Conservation (phyloP, 2,329 filamentous ascomycete species). For the Grosmannia huntii region DNA sequence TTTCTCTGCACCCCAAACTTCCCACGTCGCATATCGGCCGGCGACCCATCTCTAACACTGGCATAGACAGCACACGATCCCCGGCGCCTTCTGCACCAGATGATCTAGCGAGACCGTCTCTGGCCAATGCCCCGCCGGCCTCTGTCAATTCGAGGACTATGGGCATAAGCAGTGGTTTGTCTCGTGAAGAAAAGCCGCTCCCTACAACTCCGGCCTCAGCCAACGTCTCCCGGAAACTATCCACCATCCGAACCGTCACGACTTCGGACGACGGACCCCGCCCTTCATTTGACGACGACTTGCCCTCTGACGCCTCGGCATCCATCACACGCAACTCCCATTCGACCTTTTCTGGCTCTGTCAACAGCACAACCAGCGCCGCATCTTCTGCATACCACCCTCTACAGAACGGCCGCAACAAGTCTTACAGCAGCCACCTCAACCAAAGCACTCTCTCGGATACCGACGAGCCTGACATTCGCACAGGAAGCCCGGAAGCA, state of each 20-base stretch:
- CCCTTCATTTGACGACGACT: constrained; percentile 29
- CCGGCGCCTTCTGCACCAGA: constrained; percentile 11
- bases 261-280: constrained; percentile 34
- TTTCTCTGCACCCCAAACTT: background rate
- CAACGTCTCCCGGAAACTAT: constrained; percentile 21
- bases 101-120: constrained; percentile 17
- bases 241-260: constrained; percentile 44
- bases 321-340: constrained; percentile 22
- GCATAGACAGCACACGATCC: constrained; percentile 1
- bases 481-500: background rate
- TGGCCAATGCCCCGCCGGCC: constrained; percentile 26
- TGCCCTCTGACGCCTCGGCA: constrained; percentile 23
- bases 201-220: constrained; percentile 8
- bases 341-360: constrained; percentile 42
- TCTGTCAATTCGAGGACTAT: constrained; percentile 25
- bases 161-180: constrained; percentile 16
- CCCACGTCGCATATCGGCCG: background rate
- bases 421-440: constrained; percentile 22
- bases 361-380: constrained; percentile 39
- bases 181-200: constrained; percentile 15
- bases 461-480: background rate
- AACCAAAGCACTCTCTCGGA: constrained; percentile 18
- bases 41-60: background rate
- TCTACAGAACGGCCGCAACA: constrained; percentile 18
- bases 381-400: constrained; percentile 26